These are phyloP conservation scores for Tuctoria greenei DNA, from an alignment of 176 grass and related monocot species.

Conservation along the genomic window DNA sequence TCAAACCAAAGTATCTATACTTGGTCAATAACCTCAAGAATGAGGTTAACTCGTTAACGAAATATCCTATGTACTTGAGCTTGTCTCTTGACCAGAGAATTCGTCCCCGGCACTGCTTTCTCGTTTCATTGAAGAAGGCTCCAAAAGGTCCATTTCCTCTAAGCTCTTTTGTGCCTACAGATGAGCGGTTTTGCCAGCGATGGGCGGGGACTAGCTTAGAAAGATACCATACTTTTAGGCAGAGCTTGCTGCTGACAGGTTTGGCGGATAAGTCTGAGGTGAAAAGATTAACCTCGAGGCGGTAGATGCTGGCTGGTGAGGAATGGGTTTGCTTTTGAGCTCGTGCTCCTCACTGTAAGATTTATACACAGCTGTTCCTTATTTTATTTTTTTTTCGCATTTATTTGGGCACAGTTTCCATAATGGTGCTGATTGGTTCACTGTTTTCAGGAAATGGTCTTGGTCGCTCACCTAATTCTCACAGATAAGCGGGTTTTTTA, in stretches of 20 bases:
- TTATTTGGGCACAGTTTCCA: constrained; percentile 3
- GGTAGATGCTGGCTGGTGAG: constrained; percentile 28
- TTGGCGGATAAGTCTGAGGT: constrained; percentile 58
- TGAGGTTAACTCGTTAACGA: constrained; percentile 72
- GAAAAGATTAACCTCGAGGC: constrained; percentile 47
- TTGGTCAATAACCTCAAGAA: constrained; percentile 80
- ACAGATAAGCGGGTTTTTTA: constrained; percentile 14
- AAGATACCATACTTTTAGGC: constrained; percentile 78
- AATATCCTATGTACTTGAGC: constrained; percentile 97
- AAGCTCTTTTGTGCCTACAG: constrained; percentile 77
- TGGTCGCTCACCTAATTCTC: constrained; percentile 19
- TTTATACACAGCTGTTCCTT: not conserved
- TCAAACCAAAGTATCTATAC: constrained; percentile 85
- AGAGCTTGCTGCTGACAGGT: constrained; percentile 59
- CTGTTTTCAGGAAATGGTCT: constrained; percentile 42
- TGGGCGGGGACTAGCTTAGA: constrained; percentile 95
- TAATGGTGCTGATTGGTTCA: constrained; percentile 27
- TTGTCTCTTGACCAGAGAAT: constrained; percentile 94
- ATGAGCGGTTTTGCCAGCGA: constrained; percentile 85
- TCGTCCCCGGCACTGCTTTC: constrained; percentile 79
- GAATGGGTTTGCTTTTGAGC: constrained; percentile 23
- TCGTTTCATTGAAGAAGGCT: constrained; percentile 88
- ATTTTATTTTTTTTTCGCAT: not conserved
- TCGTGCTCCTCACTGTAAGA: constrained; percentile 30
- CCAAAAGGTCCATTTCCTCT: constrained; percentile 96